A percentile compares a stretch with the other conserved stretches of the same genome.
Conservation (phyloP, 345 rosid species). For the Eucalyptus globulus region DNA sequence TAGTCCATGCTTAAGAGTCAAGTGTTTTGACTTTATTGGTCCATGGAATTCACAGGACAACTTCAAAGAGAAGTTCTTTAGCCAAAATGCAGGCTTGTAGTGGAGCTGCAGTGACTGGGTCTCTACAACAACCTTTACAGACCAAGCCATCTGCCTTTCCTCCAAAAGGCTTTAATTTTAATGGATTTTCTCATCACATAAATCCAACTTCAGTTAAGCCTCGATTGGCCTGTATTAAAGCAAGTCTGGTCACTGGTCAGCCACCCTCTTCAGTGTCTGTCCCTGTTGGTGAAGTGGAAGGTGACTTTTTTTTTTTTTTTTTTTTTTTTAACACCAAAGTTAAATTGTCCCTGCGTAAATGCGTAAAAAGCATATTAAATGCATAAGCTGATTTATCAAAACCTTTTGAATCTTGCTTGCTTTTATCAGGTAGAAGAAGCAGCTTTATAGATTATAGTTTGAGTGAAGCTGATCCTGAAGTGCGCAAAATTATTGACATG, state of each 20-base stretch:
- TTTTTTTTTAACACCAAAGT: not conserved
- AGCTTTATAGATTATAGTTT: conserved; percentile 45
- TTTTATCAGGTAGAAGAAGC: conserved; percentile 26
- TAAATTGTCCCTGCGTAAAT: not conserved
- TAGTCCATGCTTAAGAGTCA: not conserved
- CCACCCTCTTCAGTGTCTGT: conserved; percentile 44
- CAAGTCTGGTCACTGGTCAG: conserved; percentile 34
- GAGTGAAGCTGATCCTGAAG: conserved; percentile 70
- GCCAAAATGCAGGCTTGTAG: conserved; percentile 37
- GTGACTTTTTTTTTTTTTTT: conserved; percentile 3
- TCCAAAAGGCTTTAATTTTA: conserved; percentile 3
- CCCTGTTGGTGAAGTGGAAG: conserved; percentile 34
- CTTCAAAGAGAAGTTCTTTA: not conserved
- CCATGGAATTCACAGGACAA: not conserved
- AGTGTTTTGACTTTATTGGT: not conserved
- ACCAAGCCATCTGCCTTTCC: conserved; percentile 22
- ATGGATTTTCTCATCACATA: conserved; percentile 23
- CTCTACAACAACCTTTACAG: conserved; percentile 42
- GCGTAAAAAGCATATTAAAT: not conserved
- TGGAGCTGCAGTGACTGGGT: conserved; percentile 43
- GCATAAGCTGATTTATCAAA: not conserved
- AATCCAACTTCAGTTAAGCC: conserved; percentile 28
- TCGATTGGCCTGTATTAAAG: conserved; percentile 20
- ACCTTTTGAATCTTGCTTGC: not conserved
- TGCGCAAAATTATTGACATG: conserved; percentile 40